Evolutionary conservation across 306 rosid genomes (phyloP).

Genomic region (Cucumis melo): DNA sequence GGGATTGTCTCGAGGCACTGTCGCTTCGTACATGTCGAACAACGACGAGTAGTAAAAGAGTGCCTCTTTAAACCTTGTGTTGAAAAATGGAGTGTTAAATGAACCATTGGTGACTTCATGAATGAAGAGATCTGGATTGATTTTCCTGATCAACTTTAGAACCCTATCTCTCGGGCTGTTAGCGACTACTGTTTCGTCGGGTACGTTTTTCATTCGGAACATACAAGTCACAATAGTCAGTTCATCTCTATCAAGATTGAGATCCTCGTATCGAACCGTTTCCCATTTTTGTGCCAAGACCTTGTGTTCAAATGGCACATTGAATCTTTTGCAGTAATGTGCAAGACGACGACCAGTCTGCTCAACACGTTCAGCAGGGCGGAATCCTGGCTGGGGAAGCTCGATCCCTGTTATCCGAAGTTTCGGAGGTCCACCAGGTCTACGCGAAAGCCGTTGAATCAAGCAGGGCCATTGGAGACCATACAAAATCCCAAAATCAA

Average conservation of each 20-base stretch:
- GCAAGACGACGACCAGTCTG: constrained; percentile 20
- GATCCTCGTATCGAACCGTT: constrained; percentile 5
- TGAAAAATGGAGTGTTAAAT: constrained; percentile 65
- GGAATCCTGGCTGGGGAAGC: constrained; percentile 29
- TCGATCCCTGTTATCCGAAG: constrained; percentile 33
- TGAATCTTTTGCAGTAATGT: constrained; percentile 25
- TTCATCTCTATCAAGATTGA: constrained; percentile 1
- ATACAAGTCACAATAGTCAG: constrained; percentile 7
- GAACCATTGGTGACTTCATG: constrained; percentile 63
- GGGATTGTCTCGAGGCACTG: constrained; percentile 35
- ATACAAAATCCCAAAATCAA: constrained; percentile 29
- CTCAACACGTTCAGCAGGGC: constrained; percentile 20
- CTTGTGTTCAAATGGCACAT: constrained; percentile 23
- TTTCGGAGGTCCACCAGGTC: constrained; percentile 25
- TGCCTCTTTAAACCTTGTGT: constrained; percentile 57
- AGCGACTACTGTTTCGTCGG: not conserved
- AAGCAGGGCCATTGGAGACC: constrained; percentile 40
- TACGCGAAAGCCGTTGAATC: constrained; percentile 19
- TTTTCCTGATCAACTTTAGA: constrained; percentile 42
- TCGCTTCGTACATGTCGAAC: constrained; percentile 72
- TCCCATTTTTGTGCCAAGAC: constrained; percentile 31
- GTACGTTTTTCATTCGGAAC: constrained; percentile 6
- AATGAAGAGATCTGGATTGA: constrained; percentile 55
- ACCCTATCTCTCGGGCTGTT: constrained; percentile 52
- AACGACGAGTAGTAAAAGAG: constrained; percentile 56